Evolutionary conservation across 257 asterid species (phyloP).

Genomic region (Solanum pinnatisectum): DNA sequence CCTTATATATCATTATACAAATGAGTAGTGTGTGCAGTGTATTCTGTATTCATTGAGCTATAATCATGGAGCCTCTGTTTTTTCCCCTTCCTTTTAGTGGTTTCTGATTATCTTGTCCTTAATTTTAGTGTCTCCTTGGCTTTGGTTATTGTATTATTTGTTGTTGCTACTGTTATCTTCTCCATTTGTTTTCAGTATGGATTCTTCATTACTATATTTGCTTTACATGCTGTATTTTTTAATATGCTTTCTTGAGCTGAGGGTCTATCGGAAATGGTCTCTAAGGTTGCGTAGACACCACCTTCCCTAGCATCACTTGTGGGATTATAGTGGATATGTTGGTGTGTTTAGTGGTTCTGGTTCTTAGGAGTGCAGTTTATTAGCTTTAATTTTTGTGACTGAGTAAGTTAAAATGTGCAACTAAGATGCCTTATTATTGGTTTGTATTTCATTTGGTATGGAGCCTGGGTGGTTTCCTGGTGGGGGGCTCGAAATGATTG

Average conservation of each 20-base stretch:
- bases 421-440: not conserved
- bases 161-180: not conserved
- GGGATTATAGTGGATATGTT: not conserved
- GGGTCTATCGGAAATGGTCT: not conserved
- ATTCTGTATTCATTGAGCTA: not conserved
- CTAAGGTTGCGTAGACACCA: not conserved
- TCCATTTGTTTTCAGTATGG: not conserved
- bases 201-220: not conserved
- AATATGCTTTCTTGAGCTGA: not conserved
- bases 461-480: not conserved
- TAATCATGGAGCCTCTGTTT: not conserved
- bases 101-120: not conserved
- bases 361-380: not conserved
- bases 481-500: not conserved
- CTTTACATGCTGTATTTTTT: not conserved
- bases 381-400: not conserved
- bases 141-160: not conserved
- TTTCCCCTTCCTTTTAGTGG: not conserved
- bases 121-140: not conserved
- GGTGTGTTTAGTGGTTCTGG: not conserved
- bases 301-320: accelerated
- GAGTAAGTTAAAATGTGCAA: not conserved
- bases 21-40: not conserved
- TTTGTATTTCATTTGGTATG: not conserved
- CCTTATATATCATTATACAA: not conserved